Percentiles rank a stretch among this genome's conserved stretches.
Conservation (phyloP, 2,329 filamentous ascomycete species). For the Neofusicoccum laricinum region DNA sequence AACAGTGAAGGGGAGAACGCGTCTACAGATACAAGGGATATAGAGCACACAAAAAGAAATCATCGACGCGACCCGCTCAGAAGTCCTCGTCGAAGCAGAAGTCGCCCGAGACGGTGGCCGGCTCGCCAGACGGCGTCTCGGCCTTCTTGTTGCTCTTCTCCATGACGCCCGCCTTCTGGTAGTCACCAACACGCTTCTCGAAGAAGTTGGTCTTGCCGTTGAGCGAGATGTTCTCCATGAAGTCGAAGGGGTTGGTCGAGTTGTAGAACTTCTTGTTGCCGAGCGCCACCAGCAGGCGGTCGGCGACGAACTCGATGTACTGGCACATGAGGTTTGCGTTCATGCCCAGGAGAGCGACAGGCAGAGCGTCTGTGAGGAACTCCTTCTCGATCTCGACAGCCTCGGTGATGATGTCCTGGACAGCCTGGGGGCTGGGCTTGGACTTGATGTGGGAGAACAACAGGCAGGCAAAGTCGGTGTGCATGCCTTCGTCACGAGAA, state of each 20-base stretch:
- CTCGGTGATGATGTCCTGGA: conserved; percentile 87
- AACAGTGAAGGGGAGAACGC: conserved; percentile 22
- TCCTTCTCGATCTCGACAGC: conserved; percentile 95
- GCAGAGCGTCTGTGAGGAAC: conserved; percentile 94
- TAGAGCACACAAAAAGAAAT: conserved; percentile 20
- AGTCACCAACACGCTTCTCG: conserved; percentile 98
- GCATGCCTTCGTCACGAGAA: conserved; percentile 97
- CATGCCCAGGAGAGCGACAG: conserved; percentile 93
- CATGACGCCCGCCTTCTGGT: conserved; percentile 99
- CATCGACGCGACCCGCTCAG: conserved; percentile 51
- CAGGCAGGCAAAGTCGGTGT: conserved; percentile 98
- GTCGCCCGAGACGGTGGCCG: conserved; percentile 59
- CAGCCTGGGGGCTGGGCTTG: conserved; percentile 76
- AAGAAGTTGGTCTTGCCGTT: conserved; percentile 99
- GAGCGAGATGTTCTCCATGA: conserved; percentile 99
- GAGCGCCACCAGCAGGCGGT: conserved; percentile 86
- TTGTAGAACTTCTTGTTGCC: conserved; percentile 95
- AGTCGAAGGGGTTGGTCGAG: conserved; percentile 94
- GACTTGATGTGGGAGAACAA: conserved; percentile 96
- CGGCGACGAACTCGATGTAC: conserved; percentile 99
- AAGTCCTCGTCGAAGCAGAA: conserved; percentile 98
- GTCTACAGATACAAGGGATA: conserved; percentile 20
- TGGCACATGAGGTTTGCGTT: conserved; percentile 97
- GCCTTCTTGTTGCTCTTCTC: conserved; percentile 72
- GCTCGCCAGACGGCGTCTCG: conserved; percentile 41